Percentiles rank a stretch among this genome's conserved stretches.
These are phyloP conservation scores for Fusarium camptoceras DNA, from an alignment of 2,329 filamentous ascomycete species.

Conservation along the genomic window DNA sequence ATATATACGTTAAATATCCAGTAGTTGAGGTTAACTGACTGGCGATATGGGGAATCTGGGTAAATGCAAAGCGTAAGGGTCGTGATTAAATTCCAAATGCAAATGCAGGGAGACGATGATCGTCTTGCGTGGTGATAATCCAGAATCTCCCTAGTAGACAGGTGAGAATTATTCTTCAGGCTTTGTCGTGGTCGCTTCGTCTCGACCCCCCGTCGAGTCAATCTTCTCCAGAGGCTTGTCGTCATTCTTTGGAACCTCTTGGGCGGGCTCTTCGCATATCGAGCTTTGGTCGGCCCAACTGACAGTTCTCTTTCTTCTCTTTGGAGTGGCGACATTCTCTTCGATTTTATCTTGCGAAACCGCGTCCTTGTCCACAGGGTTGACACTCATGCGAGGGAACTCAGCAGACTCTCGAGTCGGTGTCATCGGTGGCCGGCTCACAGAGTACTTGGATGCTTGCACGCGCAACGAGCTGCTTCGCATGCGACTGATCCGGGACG, in stretches of 20 bases:
- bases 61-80: slow-evolving; percentile 19
- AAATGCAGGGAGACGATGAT: not conserved
- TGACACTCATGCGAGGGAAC: slow-evolving; percentile 31
- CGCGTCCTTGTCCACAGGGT: slow-evolving; percentile 29
- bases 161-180: slow-evolving; percentile 13
- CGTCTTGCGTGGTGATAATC: not conserved
- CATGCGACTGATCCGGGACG: slow-evolving; percentile 44
- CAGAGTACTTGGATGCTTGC: slow-evolving; percentile 41
- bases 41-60: slow-evolving; percentile 20
- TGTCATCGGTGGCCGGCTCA: slow-evolving; percentile 48
- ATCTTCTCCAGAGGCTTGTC: slow-evolving; percentile 34
- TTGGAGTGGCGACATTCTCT: slow-evolving; percentile 30
- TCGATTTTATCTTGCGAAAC: slow-evolving; percentile 32
- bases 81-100: slow-evolving; percentile 20
- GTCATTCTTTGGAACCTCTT: slow-evolving; percentile 18
- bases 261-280: slow-evolving; percentile 29
- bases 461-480: slow-evolving; percentile 51
- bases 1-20: slow-evolving; percentile 27
- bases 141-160: not conserved
- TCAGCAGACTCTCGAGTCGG: slow-evolving; percentile 48
- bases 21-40: slow-evolving; percentile 9
- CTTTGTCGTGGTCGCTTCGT: slow-evolving; percentile 10
- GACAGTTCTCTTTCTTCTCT: slow-evolving; percentile 39
- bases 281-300: slow-evolving; percentile 43
- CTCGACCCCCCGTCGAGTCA: slow-evolving; percentile 15